Conservation (phyloP, 495 filamentous ascomycete species). For the Friedmanniomyces endolithicus region DNA sequence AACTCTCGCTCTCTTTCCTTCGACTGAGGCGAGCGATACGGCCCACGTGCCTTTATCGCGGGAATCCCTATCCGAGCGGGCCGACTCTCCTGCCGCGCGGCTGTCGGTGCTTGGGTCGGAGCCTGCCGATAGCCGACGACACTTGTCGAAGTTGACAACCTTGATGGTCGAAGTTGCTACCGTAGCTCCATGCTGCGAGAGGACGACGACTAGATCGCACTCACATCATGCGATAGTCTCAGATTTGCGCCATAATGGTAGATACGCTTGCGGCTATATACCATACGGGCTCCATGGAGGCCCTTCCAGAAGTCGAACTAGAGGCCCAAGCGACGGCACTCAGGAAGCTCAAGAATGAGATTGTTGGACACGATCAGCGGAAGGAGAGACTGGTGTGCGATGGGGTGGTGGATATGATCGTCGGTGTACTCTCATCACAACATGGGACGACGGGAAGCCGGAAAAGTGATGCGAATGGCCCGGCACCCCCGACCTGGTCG, state of each 20-base stretch:
- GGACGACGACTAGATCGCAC: no score
- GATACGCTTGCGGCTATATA: neutral
- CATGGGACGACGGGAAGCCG: conserved; percentile 31
- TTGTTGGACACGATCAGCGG: conserved; percentile 75
- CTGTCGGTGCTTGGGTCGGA: no score
- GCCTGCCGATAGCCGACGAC: no score
- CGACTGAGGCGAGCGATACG: no score
- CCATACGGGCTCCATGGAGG: neutral
- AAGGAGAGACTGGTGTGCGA: conserved; percentile 63
- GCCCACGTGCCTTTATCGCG: no score
- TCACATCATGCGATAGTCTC: neutral
- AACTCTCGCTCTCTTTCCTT: no score
- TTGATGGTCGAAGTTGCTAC: no score
- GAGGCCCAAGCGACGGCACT: conserved; percentile 48
- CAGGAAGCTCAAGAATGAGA: conserved; percentile 68
- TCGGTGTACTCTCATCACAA: conserved; percentile 41
- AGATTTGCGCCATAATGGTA: neutral
- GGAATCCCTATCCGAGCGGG: no score
- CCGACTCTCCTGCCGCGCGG: no score
- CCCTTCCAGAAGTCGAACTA: no score
- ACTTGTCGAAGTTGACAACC: no score
- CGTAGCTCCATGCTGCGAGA: no score
- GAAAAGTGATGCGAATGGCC: conserved; percentile 10
- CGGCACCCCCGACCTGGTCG: conserved; percentile 18
- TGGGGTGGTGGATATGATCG: conserved; percentile 58